Base-by-base conservation (phyloP, 352 stramenopile genomes). In the Globisporangium irregulare region DNA sequence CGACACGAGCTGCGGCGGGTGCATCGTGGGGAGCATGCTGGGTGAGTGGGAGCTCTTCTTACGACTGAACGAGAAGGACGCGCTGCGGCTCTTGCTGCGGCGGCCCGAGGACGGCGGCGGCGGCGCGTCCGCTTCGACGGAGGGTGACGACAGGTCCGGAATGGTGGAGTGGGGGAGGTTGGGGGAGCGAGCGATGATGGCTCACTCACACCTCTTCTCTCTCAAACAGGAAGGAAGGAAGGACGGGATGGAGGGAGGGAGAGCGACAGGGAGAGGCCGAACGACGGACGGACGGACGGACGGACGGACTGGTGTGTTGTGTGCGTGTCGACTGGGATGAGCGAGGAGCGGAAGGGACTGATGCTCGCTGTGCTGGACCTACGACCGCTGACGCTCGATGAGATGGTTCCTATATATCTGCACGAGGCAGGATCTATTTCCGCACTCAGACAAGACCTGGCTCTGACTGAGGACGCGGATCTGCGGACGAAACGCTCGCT, bases 21-120 rank as follows among this genome's bases (percentile, higher is more conserved):
- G 74, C 72, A 81, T 74, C 36, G 75, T 78, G 27, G 74, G 54
- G 55, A 81, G 76, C 74, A 81, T 81, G 15, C 9, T 18, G 8
- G 29, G 29, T 7, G 29, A 32, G 20, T 22, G 29, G 54, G 50
- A 56, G 9, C n/a, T 29, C 56, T 61, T 61, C 56, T 61, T 61
- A n/a, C 62, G 46, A 32, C 50, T 48, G 62, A 58, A 46, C 34
- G 48, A 25, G 60, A 56, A 43, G 46, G 25, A 57, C 59, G 59
- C 27, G 59, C 59, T 51, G 59, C 34, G 36, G 20, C 59, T 53
- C 38, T 46, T 54, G 34, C 34, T 56, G 15, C 24, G 25, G 55
- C 20, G 32, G 14, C 12, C 38, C 3, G 56, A 54, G 18, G 55
- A 24, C 55, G 54, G 15, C 54, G 12, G 15, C 54, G 9, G n/a